phyloP scores from a whole-genome alignment of 148 eudicot genomes.

The Rhododendron ovatum region DNA sequence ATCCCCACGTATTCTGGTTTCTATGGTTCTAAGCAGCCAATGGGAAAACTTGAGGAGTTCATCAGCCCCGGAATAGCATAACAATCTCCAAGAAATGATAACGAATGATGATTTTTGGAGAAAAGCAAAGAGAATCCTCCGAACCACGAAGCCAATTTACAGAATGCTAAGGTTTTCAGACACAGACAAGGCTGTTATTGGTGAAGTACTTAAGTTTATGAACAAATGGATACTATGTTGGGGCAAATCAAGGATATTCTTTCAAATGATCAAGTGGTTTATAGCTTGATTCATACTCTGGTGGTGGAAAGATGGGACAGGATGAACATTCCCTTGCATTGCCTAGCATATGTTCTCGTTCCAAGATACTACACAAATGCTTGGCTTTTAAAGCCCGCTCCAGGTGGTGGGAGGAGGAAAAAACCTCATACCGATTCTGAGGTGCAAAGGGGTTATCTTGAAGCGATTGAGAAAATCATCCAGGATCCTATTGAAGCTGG shows the following conservation, averaged over 20 bases:
- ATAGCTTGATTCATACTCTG: neutral
- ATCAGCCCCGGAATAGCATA: neutral
- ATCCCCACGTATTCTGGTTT: neutral
- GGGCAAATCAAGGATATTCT: too few relatives aligned
- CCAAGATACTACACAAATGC: neutral
- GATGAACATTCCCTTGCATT: neutral
- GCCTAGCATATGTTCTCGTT: neutral
- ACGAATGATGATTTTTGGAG: neutral
- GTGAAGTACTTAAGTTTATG: too few relatives aligned
- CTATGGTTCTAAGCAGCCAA: neutral
- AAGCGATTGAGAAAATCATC: neutral
- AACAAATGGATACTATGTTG: too few relatives aligned
- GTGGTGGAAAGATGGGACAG: neutral
- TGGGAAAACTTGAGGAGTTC: neutral
- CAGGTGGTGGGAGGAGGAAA: neutral
- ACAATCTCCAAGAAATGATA: neutral
- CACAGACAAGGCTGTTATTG: too few relatives aligned
- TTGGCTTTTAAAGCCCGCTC: neutral
- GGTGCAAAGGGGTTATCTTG: neutral
- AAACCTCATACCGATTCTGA: neutral
- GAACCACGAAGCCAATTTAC: too few relatives aligned
- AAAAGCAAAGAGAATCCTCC: neutral
- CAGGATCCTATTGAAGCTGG: neutral
- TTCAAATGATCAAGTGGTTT: neutral
- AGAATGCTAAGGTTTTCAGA: too few relatives aligned